Percentiles rank a stretch among this genome's conserved stretches.
phyloP scores from a whole-genome alignment of 139 green algal genomes.

The Chlorella sp. region DNA sequence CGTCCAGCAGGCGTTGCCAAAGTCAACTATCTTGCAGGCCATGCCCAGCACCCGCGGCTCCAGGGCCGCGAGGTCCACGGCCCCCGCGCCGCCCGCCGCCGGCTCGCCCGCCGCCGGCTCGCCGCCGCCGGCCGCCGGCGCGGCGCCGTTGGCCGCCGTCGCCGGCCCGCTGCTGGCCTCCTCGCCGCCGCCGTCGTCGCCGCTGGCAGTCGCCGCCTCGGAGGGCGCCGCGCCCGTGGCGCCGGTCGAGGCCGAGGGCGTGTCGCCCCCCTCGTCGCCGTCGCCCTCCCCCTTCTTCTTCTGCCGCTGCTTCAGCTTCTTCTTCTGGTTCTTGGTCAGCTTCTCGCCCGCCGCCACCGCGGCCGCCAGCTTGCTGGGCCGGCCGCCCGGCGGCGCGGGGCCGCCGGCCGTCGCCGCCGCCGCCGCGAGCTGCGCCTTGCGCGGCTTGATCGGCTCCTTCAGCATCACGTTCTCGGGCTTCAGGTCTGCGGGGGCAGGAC shows the following conservation, averaged over 20 bases:
- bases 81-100: neutral
- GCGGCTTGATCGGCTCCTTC: slow-evolving; percentile 69
- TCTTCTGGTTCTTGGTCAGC: slow-evolving; percentile 91
- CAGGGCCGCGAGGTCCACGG: slow-evolving; percentile 22
- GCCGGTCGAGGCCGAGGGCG: neutral
- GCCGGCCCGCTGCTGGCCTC: slow-evolving; percentile 8
- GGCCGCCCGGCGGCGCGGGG: neutral
- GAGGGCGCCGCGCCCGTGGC: neutral
- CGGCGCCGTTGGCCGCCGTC: neutral
- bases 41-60: slow-evolving; percentile 40
- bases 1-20: slow-evolving; percentile 99
- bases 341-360: slow-evolving; percentile 20
- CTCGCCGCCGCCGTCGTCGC: neutral
- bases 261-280: neutral
- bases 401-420: neutral
- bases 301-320: slow-evolving; percentile 84
- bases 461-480: slow-evolving; percentile 99
- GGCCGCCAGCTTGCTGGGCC: slow-evolving; percentile 37
- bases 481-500: slow-evolving; percentile 83
- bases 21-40: slow-evolving; percentile 94
- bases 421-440: neutral
- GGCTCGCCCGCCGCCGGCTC: neutral
- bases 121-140: neutral
- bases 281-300: slow-evolving; percentile 57
- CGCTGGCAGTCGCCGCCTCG: neutral